A percentile compares a stretch with the other conserved stretches of the same genome.
phyloP scores from a whole-genome alignment of 352 stramenopile species.

The Globisporangium mamillatum region DNA sequence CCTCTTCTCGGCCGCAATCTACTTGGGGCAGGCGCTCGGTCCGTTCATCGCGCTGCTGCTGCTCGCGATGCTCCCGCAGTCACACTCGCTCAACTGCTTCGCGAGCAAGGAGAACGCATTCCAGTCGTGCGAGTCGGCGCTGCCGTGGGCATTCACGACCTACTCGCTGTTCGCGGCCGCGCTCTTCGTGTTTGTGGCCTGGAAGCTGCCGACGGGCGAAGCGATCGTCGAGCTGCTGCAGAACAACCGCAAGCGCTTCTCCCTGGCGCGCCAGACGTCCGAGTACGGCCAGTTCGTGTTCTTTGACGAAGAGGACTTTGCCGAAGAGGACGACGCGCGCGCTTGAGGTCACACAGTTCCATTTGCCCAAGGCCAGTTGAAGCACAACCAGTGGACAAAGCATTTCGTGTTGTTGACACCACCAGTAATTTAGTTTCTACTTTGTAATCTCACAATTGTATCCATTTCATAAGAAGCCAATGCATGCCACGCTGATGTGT shows the following conservation, averaged over 20 bases:
- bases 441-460: background rate
- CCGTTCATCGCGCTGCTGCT: slow-evolving; percentile 54
- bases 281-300: slow-evolving; percentile 77
- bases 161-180: slow-evolving; percentile 41
- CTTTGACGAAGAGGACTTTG: slow-evolving; percentile 62
- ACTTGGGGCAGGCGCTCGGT: slow-evolving; percentile 59
- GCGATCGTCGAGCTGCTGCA: slow-evolving; percentile 32
- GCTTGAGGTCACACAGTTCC: background rate
- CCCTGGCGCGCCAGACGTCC: slow-evolving; percentile 52
- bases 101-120: slow-evolving; percentile 20
- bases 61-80: slow-evolving; percentile 43
- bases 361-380: background rate
- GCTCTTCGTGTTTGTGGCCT: slow-evolving; percentile 33
- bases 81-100: slow-evolving; percentile 40
- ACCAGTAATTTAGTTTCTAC: background rate
- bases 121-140: slow-evolving; percentile 40
- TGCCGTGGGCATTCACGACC: slow-evolving; percentile 61
- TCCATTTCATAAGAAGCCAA: too few relatives aligned
- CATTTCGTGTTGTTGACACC: background rate
- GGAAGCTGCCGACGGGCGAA: slow-evolving; percentile 32
- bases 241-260: slow-evolving; percentile 37
- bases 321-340: slow-evolving; percentile 13
- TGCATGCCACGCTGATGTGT: too few relatives aligned
- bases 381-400: background rate
- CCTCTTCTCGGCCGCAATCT: slow-evolving; percentile 66